Conservation (phyloP, 2,329 filamentous ascomycete species). For the Dryadomyces quercus-mongolicae region DNA sequence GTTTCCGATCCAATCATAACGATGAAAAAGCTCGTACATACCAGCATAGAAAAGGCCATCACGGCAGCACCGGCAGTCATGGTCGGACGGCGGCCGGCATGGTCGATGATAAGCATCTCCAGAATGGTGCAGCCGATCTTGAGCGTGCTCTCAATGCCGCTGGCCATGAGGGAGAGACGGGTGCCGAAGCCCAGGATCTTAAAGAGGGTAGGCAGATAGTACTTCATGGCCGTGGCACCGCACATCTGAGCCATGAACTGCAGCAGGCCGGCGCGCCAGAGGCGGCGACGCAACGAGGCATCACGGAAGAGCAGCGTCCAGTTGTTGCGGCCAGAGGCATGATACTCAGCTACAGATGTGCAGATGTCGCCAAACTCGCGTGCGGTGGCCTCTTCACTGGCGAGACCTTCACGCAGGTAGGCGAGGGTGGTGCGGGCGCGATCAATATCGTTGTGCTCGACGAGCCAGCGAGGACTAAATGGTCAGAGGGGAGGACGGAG, state of each 20-base stretch:
- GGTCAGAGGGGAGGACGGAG: neutral
- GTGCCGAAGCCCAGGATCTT: conserved; percentile 34
- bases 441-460: conserved; percentile 33
- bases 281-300: conserved; percentile 32
- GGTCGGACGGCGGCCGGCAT: conserved; percentile 34
- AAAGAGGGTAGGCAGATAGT: conserved; percentile 44
- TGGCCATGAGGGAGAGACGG: conserved; percentile 36
- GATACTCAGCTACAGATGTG: conserved; percentile 27
- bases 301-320: conserved; percentile 38
- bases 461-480: conserved; percentile 42
- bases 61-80: conserved; percentile 35
- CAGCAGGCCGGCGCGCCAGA: conserved; percentile 44
- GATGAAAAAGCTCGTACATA: conserved; percentile 19
- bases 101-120: conserved; percentile 45
- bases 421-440: conserved; percentile 29
- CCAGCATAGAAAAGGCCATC: conserved; percentile 41
- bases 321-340: conserved; percentile 19
- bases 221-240: conserved; percentile 47
- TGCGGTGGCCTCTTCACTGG: conserved; percentile 21
- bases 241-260: conserved; percentile 51
- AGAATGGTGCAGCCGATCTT: conserved; percentile 44
- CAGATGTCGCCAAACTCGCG: conserved; percentile 34
- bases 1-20: too few species aligned
- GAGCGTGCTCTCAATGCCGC: conserved; percentile 43
- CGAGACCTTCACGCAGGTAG: conserved; percentile 35